Conservation (phyloP, 1,139 yeast species). For the Saccharomyces hybrid region DNA sequence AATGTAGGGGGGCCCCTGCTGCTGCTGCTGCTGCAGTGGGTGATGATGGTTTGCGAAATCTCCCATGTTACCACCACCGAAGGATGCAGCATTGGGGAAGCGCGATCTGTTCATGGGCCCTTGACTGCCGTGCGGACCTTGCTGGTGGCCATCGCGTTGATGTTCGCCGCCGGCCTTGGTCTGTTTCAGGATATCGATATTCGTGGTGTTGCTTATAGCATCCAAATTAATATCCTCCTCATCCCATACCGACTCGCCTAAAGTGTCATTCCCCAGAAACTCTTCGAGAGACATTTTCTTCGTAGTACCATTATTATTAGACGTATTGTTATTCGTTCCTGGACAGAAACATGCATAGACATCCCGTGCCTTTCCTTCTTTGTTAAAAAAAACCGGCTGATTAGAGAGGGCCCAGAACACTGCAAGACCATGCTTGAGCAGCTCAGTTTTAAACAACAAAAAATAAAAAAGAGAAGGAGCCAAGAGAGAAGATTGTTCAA, state of each 20-base stretch:
- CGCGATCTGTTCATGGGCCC: not conserved
- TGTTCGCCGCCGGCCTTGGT: not conserved
- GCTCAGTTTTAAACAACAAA: not conserved
- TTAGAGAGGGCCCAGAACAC: not conserved
- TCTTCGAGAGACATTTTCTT: constrained; percentile 33
- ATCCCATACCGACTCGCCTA: constrained; percentile 31
- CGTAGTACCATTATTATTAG: constrained; percentile 20
- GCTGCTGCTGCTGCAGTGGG: constrained; percentile 4
- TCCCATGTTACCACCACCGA: constrained; percentile 4
- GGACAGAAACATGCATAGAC: not conserved
- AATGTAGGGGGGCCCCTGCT: constrained; percentile 46
- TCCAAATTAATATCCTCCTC: constrained; percentile 29
- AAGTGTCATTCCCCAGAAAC: constrained; percentile 30
- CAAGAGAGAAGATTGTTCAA: not conserved
- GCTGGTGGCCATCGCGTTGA: not conserved
- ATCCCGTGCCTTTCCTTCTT: not conserved
- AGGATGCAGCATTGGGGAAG: constrained; percentile 9
- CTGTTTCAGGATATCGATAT: constrained; percentile 23
- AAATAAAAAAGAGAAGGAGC: not conserved
- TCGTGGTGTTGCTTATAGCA: constrained; percentile 24
- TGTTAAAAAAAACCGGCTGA: not conserved
- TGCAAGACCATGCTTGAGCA: not conserved
- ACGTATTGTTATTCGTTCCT: not conserved
- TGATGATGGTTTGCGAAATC: constrained; percentile 3
- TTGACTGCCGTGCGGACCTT: not conserved